Base-by-base conservation (phyloP, 2,329 filamentous ascomycete genomes). In the Curvularia eragrostidis region DNA sequence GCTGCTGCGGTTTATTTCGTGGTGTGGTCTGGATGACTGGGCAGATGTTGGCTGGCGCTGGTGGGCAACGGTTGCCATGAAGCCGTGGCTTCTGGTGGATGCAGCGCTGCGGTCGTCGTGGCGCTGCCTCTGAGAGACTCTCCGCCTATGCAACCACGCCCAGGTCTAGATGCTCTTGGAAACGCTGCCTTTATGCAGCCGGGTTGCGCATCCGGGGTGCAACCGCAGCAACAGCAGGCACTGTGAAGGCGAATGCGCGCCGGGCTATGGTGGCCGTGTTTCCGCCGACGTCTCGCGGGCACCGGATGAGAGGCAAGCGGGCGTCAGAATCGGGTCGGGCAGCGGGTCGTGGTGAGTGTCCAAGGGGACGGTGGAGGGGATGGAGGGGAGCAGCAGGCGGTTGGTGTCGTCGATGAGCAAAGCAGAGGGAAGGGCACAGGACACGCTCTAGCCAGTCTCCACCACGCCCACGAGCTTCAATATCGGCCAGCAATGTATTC, bases 1-100 rank as follows among this genome's bases (percentile, higher is more conserved):
- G 68, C 68, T 75, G 59, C 72, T 75, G 58, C 72, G 71, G 68
- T 76, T 78, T 52, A 78, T 72, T 68, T 78, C 74, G 50, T 79
- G 77, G 64, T 80, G 68, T 24, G 69, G 59, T 36, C 69, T 71
- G 49, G 72, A 43, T 43, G 41, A 61, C 48, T 64, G 70, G 44
- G 69, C 66, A 59, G 70, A 66, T 48, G 68, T 67, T 50, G 73
- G 68, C 54, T 72, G 65, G 63, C 67, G 72, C 54, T 74, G 74
- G 49, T 77, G 74, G 61, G 74, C 72, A 28, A 75, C 69, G 52
- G 75, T 68, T 56, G 74, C 74, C 74, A 77, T 76, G 52, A 65
- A 64, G 48, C 56, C 58, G 66, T 63, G 67, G 56, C 54, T 18
- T 15, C 15, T 63, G 56, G 54, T 53, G 18, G 57, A 47, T 43